phyloP scores from a whole-genome alignment of 2,329 filamentous ascomycete species.

The Penicillium sp. region DNA sequence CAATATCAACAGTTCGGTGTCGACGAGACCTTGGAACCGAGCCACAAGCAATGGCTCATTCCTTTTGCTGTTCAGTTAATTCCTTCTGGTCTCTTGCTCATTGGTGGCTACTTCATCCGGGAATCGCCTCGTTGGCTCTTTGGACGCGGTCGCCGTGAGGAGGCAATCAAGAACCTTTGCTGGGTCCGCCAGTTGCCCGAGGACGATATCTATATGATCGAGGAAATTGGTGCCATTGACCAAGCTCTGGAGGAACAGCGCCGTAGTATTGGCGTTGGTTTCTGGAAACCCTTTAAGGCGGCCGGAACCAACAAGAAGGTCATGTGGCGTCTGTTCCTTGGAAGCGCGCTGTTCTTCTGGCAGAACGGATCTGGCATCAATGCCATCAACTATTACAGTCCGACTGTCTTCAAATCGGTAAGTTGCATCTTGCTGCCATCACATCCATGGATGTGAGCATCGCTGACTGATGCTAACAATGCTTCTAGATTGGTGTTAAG shows the following conservation, averaged over 20 bases:
- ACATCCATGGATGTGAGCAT: background rate
- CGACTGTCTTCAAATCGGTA: conserved; percentile 61
- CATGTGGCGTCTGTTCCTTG: conserved; percentile 71
- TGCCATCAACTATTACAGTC: conserved; percentile 74
- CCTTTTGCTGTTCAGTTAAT: conserved; percentile 46
- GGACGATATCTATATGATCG: conserved; percentile 63
- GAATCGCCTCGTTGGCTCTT: conserved; percentile 71
- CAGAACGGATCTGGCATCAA: conserved; percentile 78
- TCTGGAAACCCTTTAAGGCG: conserved; percentile 69
- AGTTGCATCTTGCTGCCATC: background rate
- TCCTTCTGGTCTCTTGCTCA: conserved; percentile 46
- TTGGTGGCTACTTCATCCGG: conserved; percentile 61
- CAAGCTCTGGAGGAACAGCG: conserved; percentile 66
- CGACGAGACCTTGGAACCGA: conserved; percentile 33
- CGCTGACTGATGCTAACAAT: conserved; percentile 5
- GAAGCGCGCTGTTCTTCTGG: conserved; percentile 72
- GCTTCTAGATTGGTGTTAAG: conserved; percentile 55
- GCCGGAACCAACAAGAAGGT: conserved; percentile 58
- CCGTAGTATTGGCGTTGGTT: conserved; percentile 64
- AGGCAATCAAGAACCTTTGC: conserved; percentile 57
- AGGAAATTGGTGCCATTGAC: conserved; percentile 71
- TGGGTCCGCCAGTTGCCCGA: conserved; percentile 45
- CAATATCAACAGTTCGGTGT: conserved; percentile 53
- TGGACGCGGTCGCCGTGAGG: conserved; percentile 65
- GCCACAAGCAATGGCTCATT: conserved; percentile 44